A percentile compares a stretch with the other conserved stretches of the same genome.
Evolutionary conservation across 2,329 filamentous ascomycete species (phyloP).

Genomic region (Tolypocladium pustulatum): DNA sequence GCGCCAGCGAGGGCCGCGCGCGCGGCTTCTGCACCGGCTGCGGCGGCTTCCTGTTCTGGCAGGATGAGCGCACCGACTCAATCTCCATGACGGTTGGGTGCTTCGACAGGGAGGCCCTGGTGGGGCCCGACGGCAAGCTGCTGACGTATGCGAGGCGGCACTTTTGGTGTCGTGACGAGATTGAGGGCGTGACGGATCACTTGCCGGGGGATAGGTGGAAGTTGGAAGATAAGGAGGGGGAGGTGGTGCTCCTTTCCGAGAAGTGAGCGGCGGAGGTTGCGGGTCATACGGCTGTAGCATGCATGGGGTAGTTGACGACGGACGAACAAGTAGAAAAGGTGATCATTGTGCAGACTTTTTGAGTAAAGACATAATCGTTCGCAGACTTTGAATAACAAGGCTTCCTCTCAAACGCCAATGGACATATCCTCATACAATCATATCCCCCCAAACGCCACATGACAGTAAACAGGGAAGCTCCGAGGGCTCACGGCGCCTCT

Average conservation of each 20-base stretch:
- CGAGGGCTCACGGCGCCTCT: slow-evolving; percentile 2
- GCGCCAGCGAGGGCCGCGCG: not conserved
- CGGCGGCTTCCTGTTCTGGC: not conserved
- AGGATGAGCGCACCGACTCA: slow-evolving; percentile 20
- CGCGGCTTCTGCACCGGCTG: not conserved
- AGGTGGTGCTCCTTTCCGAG: slow-evolving; percentile 8
- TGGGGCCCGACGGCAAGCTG: slow-evolving; percentile 22
- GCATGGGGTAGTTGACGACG: not conserved
- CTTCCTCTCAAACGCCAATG: not conserved
- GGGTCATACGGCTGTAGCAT: too few relatives aligned
- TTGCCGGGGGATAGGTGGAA: slow-evolving; percentile 17
- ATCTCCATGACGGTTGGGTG: slow-evolving; percentile 30
- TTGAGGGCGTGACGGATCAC: slow-evolving; percentile 36
- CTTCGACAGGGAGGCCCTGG: slow-evolving; percentile 33
- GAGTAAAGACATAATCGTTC: not conserved
- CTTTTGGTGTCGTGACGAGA: slow-evolving; percentile 32
- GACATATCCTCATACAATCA: not conserved
- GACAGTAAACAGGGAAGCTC: not conserved
- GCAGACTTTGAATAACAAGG: not conserved
- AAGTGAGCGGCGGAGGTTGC: not conserved
- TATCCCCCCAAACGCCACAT: not conserved
- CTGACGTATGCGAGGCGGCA: slow-evolving; percentile 28
- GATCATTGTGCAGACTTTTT: too few relatives aligned
- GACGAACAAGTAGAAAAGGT: not conserved
- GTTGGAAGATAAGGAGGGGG: slow-evolving; percentile 11